Base-by-base conservation (phyloP, 2,329 filamentous ascomycete genomes). In the Furcasterigmium furcatum region DNA sequence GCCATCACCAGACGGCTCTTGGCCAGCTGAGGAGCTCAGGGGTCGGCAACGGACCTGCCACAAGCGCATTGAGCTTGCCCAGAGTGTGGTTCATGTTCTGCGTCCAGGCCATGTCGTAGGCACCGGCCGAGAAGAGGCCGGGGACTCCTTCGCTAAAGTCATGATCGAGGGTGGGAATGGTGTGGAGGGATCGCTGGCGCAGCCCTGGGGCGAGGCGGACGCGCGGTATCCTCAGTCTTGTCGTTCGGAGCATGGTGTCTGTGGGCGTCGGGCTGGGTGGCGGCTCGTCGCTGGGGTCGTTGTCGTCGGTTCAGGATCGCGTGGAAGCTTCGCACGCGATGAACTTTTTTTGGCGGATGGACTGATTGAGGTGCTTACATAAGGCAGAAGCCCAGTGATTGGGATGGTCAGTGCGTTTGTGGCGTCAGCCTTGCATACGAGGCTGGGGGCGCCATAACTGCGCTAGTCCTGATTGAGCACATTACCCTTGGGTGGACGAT, bases 21-120 rank as follows among this genome's bases (percentile, higher is more conserved):
- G n/a, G n/a, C n/a, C 5, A 40, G 21, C 38, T 10, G 22, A n/a
- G 21, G 16, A 18, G n/a, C 29, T 25, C 42, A n/a, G n/a, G n/a
- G n/a, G 36, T 14, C 13, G 10, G 35, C 27, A 46, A 69, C 76
- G 55, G 76, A 91, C 91, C 91, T 52, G 77, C 80, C 50, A 81
- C 86, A 58, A 87, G 66, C 47, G 73, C 68, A 66, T 95, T 95
- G 63, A 97, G 77, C 67, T 87, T 87, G 52, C 89, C 74, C 43
- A 91, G 66, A 58, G 92, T 75, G 54, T 86, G 68, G 30, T 71
- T 62, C 76, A 95, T 91, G 71, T 96, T 95, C 60, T 91, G 75
- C 27, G 78, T 85, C 84, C 90, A 99, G 41, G 91, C 84, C 45
- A 88, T 77, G 46, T 85, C 70, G 67, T 88, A 95, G 45, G 80